These are phyloP conservation scores for Xylariaceae sp. DNA, from an alignment of 2,329 filamentous ascomycete genomes.

Conservation along the genomic window DNA sequence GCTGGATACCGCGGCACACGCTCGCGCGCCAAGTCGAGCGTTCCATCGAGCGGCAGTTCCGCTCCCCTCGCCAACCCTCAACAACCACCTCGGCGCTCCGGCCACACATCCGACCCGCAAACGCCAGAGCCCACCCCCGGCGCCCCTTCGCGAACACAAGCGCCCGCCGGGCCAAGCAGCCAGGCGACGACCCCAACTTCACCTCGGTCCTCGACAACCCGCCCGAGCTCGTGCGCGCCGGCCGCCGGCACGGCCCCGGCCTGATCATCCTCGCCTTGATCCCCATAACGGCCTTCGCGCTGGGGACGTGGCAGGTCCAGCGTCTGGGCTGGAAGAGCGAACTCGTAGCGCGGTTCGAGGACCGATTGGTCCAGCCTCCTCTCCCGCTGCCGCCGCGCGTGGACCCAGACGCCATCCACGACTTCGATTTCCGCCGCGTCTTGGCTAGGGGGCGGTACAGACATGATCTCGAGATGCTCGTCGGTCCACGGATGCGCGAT, in stretches of 20 bases:
- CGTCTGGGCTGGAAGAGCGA: constrained; percentile 94
- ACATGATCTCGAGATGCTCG: constrained; percentile 95
- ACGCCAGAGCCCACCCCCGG: constrained; percentile 3
- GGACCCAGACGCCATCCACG: constrained; percentile 78
- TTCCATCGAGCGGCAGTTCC: constrained; percentile 34
- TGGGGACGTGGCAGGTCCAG: constrained; percentile 96
- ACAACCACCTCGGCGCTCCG: constrained; percentile 10
- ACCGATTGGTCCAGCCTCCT: constrained; percentile 84
- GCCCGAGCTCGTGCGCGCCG: constrained; percentile 76
- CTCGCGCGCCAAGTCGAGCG: constrained; percentile 36
- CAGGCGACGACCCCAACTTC: constrained; percentile 80
- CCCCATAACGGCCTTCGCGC: constrained; percentile 84
- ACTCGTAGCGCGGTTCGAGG: constrained; percentile 87
- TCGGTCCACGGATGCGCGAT: constrained; percentile 87
- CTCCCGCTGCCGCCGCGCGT: constrained; percentile 84
- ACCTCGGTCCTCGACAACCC: constrained; percentile 87
- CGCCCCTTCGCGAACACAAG: constrained; percentile 40
- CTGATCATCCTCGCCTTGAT: constrained; percentile 85
- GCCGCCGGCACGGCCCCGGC: constrained; percentile 76
- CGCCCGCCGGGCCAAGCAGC: constrained; percentile 43
- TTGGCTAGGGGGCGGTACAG: constrained; percentile 74
- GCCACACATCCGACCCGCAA: neutral
- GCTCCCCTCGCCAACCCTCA: constrained; percentile 10
- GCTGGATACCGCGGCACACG: constrained; percentile 29
- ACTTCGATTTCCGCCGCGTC: constrained; percentile 92